A percentile compares a stretch with the other conserved stretches of the same genome.
Conservation (phyloP, 345 rosid species). For the Linum trigynum region DNA sequence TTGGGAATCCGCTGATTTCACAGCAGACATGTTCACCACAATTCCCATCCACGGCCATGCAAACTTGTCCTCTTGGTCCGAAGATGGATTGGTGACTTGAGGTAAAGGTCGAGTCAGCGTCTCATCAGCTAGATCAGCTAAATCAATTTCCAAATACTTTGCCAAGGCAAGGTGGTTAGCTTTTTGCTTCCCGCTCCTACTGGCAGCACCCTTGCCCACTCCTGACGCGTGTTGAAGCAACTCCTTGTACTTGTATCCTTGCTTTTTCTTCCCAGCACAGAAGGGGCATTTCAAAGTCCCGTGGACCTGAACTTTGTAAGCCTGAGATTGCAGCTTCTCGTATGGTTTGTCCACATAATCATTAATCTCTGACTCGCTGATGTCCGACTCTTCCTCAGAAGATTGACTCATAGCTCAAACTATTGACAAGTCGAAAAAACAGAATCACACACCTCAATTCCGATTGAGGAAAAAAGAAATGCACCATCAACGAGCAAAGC, state of each 20-base stretch:
- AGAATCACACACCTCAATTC: not conserved
- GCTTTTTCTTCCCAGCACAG: constrained; percentile 88
- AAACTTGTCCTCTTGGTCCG: constrained; percentile 32
- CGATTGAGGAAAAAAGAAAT: not conserved
- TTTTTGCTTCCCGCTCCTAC: constrained; percentile 58
- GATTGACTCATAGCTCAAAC: not conserved
- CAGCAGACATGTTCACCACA: constrained; percentile 28
- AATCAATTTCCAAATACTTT: constrained; percentile 49
- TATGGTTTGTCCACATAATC: constrained; percentile 56
- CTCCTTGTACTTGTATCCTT: constrained; percentile 67
- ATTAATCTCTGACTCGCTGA: constrained; percentile 72
- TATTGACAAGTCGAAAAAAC: not conserved
- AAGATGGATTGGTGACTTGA: constrained; percentile 18
- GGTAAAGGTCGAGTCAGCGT: constrained; percentile 16
- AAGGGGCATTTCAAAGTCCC: constrained; percentile 70
- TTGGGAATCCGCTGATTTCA: constrained; percentile 12
- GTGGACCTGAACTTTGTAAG: constrained; percentile 49
- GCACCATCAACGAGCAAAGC: not conserved
- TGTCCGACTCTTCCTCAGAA: constrained; percentile 72
- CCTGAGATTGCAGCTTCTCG: constrained; percentile 34
- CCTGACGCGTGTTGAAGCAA: constrained; percentile 82
- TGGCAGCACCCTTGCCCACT: constrained; percentile 70
- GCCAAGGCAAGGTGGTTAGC: constrained; percentile 78
- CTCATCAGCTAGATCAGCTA: constrained; percentile 41
- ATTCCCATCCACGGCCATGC: constrained; percentile 94